phyloP scores from a whole-genome alignment of 305 asterid species.

The Solanum hybrid region DNA sequence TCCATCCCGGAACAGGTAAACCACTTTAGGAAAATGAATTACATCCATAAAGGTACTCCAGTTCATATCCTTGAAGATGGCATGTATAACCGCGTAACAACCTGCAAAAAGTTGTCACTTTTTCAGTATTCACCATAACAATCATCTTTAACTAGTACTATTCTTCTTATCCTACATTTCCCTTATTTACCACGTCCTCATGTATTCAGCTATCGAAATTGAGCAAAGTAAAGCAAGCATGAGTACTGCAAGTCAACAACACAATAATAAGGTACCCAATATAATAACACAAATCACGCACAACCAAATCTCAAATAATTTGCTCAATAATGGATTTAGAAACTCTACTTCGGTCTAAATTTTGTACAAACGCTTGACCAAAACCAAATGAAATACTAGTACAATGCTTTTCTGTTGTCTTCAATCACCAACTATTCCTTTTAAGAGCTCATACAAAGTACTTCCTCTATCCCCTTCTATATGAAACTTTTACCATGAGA shows the following conservation, averaged over 20 bases:
- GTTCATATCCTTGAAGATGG: conserved; percentile 11
- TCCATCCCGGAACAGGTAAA: conserved; percentile 22
- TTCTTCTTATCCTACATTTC: neutral
- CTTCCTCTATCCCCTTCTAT: neutral
- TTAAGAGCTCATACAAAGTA: neutral
- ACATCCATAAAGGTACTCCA: conserved; percentile 9
- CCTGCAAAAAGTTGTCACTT: neutral
- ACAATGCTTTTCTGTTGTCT: neutral
- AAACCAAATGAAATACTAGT: neutral
- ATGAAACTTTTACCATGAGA: neutral
- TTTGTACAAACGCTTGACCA: neutral
- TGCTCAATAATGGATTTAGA: neutral
- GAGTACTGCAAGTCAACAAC: neutral
- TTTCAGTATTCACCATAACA: neutral
- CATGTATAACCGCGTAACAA: neutral
- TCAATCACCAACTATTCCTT: neutral
- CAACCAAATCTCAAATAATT: neutral
- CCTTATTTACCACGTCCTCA: neutral
- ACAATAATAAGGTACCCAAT: neutral
- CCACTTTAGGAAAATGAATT: conserved; percentile 14
- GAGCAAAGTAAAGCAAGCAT: neutral
- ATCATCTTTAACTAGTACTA: neutral
- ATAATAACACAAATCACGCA: neutral
- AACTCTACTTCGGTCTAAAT: neutral
- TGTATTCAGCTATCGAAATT: neutral